Percentiles rank a stretch among this genome's conserved stretches.
phyloP scores from a whole-genome alignment of 164 flowering plant species.

The Buxus sempervirens region DNA sequence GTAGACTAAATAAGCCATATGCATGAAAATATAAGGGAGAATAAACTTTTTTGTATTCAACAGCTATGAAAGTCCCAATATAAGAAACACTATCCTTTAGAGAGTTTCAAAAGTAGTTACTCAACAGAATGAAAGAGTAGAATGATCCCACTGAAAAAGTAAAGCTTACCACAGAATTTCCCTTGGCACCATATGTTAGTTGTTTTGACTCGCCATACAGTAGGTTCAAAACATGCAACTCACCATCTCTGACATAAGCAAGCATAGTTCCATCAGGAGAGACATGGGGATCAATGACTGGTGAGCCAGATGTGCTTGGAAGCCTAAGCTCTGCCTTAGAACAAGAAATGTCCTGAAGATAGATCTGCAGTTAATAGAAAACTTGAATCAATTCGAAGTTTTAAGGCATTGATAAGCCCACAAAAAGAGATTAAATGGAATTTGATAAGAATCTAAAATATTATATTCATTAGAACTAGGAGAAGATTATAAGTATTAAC shows the following conservation, averaged over 20 bases:
- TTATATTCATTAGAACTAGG: background rate
- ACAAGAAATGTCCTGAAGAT: constrained; percentile 55
- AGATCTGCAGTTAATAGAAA: constrained; percentile 50
- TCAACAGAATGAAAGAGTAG: background rate
- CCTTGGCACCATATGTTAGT: constrained; percentile 62
- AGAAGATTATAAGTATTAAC: no score
- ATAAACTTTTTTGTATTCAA: background rate
- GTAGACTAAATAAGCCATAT: background rate
- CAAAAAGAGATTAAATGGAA: background rate
- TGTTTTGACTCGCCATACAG: constrained; percentile 44
- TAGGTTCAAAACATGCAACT: constrained; percentile 64
- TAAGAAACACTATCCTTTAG: background rate
- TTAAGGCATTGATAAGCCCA: background rate
- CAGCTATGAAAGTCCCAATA: background rate
- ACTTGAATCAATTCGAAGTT: background rate
- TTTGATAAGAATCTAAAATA: background rate
- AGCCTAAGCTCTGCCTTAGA: constrained; percentile 66
- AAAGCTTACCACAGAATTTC: constrained; percentile 48
- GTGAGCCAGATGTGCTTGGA: constrained; percentile 55
- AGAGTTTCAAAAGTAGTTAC: background rate
- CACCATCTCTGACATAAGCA: constrained; percentile 66
- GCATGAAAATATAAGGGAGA: background rate
- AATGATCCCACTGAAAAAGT: background rate
- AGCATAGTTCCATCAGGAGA: constrained; percentile 92
- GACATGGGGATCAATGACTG: constrained; percentile 84